Evolutionary conservation across 805 yeast species (phyloP), one percentile per base, ranked within the genome.

Genomic region (Yarrowia bubula): DNA sequence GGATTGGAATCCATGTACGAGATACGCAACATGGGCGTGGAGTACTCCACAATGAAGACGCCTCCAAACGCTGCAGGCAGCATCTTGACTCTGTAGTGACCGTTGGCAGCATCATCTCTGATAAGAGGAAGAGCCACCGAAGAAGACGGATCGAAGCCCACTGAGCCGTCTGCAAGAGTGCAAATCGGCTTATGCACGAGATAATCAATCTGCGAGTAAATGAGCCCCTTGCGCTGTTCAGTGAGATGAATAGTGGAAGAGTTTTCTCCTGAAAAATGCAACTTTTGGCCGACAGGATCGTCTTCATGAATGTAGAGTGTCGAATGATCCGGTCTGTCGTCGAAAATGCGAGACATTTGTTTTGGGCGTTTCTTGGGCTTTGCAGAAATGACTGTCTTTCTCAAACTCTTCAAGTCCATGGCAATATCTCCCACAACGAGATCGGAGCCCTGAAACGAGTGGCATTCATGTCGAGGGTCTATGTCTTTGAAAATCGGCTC

Each of bases 201-300:
- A 11, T 48, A 48, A 31, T 48, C 41, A 13, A 48, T 48, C 41
- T 48, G 55, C 15, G 55, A 48, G 41, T 48, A 48, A 39, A 18
- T 8, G 13, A 4, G 15, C 0, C 55, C 55, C 18, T 31, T 18
- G 17, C 41, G 6, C 11, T 8, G 55, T 48, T 48, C 55, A 3
- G 41, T 35, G 31, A 48, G 55, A 35, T 17, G 55, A 8, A 48
- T 48, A 10, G 55, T 33, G 4, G 32, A 17, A 2, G 11, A n/a
- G 4, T 48, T 48, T 18, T 48, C 55, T 3, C 55, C 55, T 3
- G 55, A 17, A 8, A 48, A 48, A 8, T 11, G 28, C 10, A 48
- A 35, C 2, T 31, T n/a, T 17, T 17, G 55, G 4, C 41, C 17
- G 8, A 18, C 55, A 6, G 55, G 55, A 48, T 35, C 41, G 28